Evolutionary conservation across 371 early-diverging fungal species (phyloP).

Genomic region (Zychaea mexicana): DNA sequence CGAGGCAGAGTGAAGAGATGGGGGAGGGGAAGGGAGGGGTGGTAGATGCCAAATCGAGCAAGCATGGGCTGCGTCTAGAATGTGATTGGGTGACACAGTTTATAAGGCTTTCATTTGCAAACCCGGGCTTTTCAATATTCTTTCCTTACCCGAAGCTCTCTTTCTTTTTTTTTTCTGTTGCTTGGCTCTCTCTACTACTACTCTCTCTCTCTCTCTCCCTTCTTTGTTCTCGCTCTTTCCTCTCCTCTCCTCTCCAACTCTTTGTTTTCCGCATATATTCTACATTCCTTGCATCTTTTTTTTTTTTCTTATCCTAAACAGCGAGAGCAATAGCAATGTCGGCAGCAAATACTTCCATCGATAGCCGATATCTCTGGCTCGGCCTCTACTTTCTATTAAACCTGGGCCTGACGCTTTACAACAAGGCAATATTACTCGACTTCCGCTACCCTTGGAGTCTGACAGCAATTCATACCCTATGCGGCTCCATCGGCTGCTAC

Average conservation of each 20-base stretch:
- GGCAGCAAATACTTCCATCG: constrained; percentile 21
- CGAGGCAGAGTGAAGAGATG: not conserved
- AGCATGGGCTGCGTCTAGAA: not conserved
- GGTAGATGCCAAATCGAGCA: not conserved
- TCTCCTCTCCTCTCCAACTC: not conserved
- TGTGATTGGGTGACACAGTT: not conserved
- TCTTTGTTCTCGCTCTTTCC: not conserved
- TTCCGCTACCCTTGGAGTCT: constrained; percentile 90
- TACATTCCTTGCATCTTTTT: constrained; percentile 12
- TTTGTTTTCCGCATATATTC: not conserved
- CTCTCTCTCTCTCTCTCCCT: constrained; percentile 1
- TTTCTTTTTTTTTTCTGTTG: constrained; percentile 3
- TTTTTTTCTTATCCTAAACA: not conserved
- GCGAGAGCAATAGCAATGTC: constrained; percentile 16
- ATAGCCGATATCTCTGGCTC: constrained; percentile 64
- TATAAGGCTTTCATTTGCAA: not conserved
- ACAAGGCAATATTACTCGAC: constrained; percentile 78
- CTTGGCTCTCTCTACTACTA: not conserved
- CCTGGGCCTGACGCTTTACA: constrained; percentile 82
- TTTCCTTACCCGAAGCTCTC: constrained; percentile 3
- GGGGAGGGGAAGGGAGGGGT: too few species aligned
- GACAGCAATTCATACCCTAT: constrained; percentile 82
- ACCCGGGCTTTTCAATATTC: not conserved
- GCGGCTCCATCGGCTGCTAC: constrained; percentile 69
- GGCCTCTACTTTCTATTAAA: constrained; percentile 79